phyloP scores from a whole-genome alignment of 108 stramenopile species.

The Mediolabrus comicus region DNA sequence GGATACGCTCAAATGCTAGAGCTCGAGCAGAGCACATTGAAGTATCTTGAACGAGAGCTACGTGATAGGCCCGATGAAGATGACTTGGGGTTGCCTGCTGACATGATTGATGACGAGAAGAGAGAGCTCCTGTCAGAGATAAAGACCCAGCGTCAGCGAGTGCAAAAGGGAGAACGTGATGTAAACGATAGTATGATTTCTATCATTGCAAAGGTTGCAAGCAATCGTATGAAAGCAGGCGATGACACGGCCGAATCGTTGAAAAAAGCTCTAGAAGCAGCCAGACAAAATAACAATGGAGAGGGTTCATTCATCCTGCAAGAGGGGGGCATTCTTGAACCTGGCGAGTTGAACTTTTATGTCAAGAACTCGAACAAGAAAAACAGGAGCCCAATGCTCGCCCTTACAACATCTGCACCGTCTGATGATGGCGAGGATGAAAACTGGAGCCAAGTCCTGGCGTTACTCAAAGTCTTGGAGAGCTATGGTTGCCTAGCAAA shows the following conservation, averaged over 20 bases:
- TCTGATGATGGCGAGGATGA: constrained; percentile 52
- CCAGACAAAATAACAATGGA: constrained; percentile 10
- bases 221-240: constrained; percentile 53
- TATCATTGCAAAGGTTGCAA: constrained; percentile 54
- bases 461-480: constrained; percentile 63
- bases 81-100: constrained; percentile 28
- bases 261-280: constrained; percentile 16
- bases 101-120: constrained; percentile 41
- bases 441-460: constrained; percentile 73
- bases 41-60: constrained; percentile 60
- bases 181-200: constrained; percentile 54
- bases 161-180: constrained; percentile 45
- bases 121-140: constrained; percentile 53
- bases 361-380: constrained; percentile 22
- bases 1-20: constrained; percentile 51
- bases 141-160: constrained; percentile 56
- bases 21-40: constrained; percentile 61
- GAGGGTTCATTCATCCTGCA: constrained; percentile 11
- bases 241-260: constrained; percentile 24
- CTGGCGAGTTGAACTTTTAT: constrained; percentile 37
- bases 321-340: constrained; percentile 26
- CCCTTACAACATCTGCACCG: constrained; percentile 20
- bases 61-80: constrained; percentile 1
- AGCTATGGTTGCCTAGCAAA: constrained; percentile 67
- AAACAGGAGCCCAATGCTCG: constrained; percentile 21